A percentile compares a stretch with the other conserved stretches of the same genome.
Conservation (phyloP, 2,329 filamentous ascomycete species). For the Epichloe bromicola region DNA sequence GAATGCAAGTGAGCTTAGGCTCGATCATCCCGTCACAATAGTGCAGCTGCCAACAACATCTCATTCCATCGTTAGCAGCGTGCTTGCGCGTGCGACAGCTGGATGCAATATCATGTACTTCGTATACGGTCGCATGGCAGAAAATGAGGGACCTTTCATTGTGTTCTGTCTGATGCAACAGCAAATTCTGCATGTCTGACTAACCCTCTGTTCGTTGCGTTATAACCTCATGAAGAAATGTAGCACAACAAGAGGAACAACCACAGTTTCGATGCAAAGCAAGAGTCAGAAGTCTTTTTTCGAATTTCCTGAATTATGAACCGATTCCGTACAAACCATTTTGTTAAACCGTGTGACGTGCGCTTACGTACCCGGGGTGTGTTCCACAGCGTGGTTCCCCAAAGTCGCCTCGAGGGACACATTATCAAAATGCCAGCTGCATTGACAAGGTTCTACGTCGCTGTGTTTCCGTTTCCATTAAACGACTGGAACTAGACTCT, state of each 20-base stretch:
- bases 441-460: constrained; percentile 11
- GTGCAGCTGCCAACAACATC: too few species aligned
- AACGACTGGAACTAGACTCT: constrained; percentile 11
- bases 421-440: constrained; percentile 3
- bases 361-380: constrained; percentile 2
- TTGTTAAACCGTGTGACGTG: constrained; percentile 4
- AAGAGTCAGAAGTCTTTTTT: neutral
- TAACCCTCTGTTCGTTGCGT: too few species aligned
- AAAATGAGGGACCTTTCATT: too few species aligned
- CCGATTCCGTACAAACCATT: constrained; percentile 6
- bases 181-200: too few species aligned
- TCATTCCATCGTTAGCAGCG: too few species aligned
- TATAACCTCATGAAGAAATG: too few species aligned
- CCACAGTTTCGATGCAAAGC: neutral
- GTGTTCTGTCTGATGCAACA: too few species aligned
- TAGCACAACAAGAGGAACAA: neutral
- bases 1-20: too few species aligned
- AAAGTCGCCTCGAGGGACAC: neutral
- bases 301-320: neutral
- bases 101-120: too few species aligned
- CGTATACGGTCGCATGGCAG: too few species aligned
- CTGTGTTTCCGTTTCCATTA: constrained; percentile 9
- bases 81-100: too few species aligned
- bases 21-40: too few species aligned
- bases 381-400: constrained; percentile 1